phyloP scores from a whole-genome alignment of 371 early-diverging fungal genomes.

The Mucor racemosus region DNA sequence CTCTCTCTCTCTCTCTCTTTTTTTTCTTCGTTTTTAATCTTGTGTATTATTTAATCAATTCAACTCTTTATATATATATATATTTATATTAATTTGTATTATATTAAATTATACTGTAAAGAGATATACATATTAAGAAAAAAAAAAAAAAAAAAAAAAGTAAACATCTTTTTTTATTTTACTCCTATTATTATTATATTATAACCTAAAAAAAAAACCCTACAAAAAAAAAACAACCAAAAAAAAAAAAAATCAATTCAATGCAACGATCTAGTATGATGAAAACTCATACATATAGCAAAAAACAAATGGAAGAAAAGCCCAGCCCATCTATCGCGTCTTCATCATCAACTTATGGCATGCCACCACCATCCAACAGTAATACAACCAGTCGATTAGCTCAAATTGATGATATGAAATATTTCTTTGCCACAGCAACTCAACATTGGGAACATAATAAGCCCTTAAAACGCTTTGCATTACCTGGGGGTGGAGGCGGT shows the following conservation, averaged over 20 bases:
- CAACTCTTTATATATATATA: not conserved
- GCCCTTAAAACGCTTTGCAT: conserved; percentile 68
- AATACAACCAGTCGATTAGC: conserved; percentile 36
- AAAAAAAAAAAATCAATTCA: conserved; percentile 2
- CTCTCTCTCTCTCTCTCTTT: not conserved
- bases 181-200: conserved; percentile 6
- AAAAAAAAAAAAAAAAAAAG: too few species aligned
- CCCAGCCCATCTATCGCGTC: conserved; percentile 13
- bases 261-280: conserved; percentile 23
- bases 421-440: conserved; percentile 65
- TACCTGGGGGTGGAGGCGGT: conserved; percentile 46
- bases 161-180: conserved; percentile 6
- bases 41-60: conserved; percentile 11
- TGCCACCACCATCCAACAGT: conserved; percentile 30
- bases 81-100: conserved; percentile 1
- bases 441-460: conserved; percentile 59
- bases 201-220: conserved; percentile 13
- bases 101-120: not conserved
- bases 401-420: conserved; percentile 60
- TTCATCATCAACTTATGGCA: conserved; percentile 17
- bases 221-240: not conserved
- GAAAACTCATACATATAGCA: conserved; percentile 28
- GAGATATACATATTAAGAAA: too few species aligned
- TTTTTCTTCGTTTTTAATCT: conserved; percentile 1
- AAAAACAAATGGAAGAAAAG: conserved; percentile 19